These are phyloP conservation scores for Curvularia sp. DNA, from an alignment of 2,329 filamentous ascomycete species.

Conservation along the genomic window DNA sequence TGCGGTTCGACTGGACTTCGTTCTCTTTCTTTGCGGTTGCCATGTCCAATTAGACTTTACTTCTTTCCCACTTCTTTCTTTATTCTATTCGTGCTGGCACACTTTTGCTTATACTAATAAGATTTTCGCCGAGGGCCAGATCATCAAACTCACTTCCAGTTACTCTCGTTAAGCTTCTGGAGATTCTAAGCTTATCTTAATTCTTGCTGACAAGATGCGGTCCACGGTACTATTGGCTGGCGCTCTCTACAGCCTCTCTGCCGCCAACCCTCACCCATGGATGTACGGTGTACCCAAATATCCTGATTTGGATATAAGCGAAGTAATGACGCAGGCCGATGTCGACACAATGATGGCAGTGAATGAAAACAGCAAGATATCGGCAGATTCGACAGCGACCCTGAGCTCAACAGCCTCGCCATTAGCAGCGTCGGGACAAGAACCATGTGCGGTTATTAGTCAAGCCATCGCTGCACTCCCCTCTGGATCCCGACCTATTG, in stretches of 20 bases:
- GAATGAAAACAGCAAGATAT: constrained; percentile 23
- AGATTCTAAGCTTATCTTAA: background rate
- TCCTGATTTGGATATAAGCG: constrained; percentile 37
- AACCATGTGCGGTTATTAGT: constrained; percentile 46
- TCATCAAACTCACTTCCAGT: background rate
- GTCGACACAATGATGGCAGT: constrained; percentile 27
- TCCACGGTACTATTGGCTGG: constrained; percentile 29
- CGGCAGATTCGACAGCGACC: constrained; percentile 23
- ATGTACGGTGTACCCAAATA: constrained; percentile 46
- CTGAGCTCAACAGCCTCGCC: constrained; percentile 26
- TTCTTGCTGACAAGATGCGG: constrained; percentile 26
- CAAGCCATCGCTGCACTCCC: constrained; percentile 38
- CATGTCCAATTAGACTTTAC: background rate
- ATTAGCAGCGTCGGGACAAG: constrained; percentile 29
- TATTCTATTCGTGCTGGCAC: constrained; percentile 30
- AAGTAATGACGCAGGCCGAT: constrained; percentile 36
- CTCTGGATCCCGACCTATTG: constrained; percentile 34
- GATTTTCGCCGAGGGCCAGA: constrained; percentile 1
- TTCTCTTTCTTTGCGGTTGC: background rate
- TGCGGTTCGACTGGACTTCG: background rate
- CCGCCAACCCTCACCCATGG: constrained; percentile 37
- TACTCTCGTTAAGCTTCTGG: background rate
- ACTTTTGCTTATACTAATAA: constrained; percentile 27
- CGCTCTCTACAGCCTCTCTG: constrained; percentile 30
- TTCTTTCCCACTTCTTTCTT: background rate